Conservation (phyloP, 2,329 filamentous ascomycete genomes). For the Rhynchosporium agropyri region DNA sequence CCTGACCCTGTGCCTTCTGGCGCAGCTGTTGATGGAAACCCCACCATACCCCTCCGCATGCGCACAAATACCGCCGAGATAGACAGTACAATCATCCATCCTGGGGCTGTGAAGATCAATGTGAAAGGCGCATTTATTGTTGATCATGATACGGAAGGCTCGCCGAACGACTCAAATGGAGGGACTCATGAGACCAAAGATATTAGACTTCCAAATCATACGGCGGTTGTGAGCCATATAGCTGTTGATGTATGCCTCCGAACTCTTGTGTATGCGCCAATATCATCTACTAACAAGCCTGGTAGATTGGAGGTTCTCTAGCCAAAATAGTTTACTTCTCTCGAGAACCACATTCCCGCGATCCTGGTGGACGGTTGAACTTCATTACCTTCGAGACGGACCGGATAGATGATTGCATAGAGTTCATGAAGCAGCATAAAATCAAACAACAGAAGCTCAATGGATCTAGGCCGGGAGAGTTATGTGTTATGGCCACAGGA, state of each 20-base stretch:
- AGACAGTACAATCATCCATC: conserved; percentile 53
- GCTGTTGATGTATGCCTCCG: conserved; percentile 80
- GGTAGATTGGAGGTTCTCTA: conserved; percentile 88
- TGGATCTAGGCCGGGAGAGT: conserved; percentile 68
- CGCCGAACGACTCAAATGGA: conserved; percentile 51
- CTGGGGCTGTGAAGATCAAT: conserved; percentile 86
- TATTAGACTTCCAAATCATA: conserved; percentile 95
- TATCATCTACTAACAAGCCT: conserved; percentile 20
- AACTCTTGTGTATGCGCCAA: not conserved
- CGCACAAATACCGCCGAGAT: conserved; percentile 44
- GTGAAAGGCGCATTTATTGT: conserved; percentile 96
- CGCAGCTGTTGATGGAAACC: conserved; percentile 22
- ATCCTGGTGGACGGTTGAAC: conserved; percentile 86
- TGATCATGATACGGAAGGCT: conserved; percentile 67
- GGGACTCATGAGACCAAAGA: conserved; percentile 77
- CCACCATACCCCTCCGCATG: conserved; percentile 32
- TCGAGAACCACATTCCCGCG: conserved; percentile 76
- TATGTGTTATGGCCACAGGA: conserved; percentile 94
- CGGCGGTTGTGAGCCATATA: conserved; percentile 91
- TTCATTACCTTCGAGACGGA: conserved; percentile 98
- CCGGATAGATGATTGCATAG: conserved; percentile 87
- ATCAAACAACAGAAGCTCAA: conserved; percentile 77
- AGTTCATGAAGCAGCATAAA: conserved; percentile 86
- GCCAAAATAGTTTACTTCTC: conserved; percentile 98
- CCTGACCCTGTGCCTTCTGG: conserved; percentile 11